These are phyloP conservation scores for Sporothrix dimorphospora DNA, from an alignment of 2,329 filamentous ascomycete species.

Conservation along the genomic window DNA sequence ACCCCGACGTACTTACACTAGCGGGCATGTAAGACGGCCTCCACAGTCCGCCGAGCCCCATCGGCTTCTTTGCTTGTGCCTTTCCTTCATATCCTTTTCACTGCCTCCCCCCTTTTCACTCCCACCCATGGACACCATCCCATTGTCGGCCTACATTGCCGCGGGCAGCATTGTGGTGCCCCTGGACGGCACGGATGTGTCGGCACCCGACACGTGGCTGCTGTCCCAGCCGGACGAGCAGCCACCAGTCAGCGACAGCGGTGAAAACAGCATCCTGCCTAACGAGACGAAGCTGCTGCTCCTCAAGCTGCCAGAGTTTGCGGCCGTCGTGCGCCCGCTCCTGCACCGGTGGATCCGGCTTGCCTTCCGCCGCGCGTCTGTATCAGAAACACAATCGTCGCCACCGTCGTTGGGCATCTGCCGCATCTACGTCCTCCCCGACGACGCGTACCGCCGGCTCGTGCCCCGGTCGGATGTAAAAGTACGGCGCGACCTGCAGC, in stretches of 20 bases:
- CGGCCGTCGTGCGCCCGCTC: neutral
- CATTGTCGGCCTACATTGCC: conserved; percentile 16
- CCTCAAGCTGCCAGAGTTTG: neutral
- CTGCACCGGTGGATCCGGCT: neutral
- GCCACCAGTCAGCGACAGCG: neutral
- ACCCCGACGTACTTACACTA: neutral
- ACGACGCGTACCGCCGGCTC: conserved; percentile 61
- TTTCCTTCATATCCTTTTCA: too few relatives aligned
- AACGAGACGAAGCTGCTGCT: neutral
- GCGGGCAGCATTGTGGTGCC: conserved; percentile 16
- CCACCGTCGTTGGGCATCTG: conserved; percentile 42
- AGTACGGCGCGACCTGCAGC: conserved; percentile 51
- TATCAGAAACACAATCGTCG: conserved; percentile 42
- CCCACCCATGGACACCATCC: neutral
- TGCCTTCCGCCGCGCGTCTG: neutral
- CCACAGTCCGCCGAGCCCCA: neutral
- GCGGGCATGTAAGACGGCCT: neutral
- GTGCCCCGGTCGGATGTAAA: conserved; percentile 53
- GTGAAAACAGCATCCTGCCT: neutral
- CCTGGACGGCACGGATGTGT: neutral
- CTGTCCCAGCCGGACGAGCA: neutral
- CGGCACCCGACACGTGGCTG: neutral
- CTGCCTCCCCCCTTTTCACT: neutral
- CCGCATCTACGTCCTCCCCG: conserved; percentile 63
- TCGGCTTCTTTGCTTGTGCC: neutral